These are phyloP conservation scores for Peronospora tabacina DNA, from an alignment of 352 stramenopile species.

Conservation along the genomic window DNA sequence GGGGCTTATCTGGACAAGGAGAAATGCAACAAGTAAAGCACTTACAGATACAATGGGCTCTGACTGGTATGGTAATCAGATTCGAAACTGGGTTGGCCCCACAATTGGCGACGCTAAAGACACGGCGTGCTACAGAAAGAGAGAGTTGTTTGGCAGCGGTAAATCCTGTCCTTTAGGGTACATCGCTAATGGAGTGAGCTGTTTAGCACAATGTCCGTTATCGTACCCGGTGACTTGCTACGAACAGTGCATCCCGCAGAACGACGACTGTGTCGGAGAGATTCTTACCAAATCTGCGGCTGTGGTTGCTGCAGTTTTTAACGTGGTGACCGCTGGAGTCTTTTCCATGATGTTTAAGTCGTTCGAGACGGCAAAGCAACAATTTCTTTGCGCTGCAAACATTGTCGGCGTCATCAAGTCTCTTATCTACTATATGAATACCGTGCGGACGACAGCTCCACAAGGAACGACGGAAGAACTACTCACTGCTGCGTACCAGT, in stretches of 20 bases:
- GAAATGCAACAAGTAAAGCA: slow-evolving; percentile 8
- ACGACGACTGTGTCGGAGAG: slow-evolving; percentile 27
- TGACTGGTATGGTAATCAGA: slow-evolving; percentile 20
- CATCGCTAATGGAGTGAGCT: slow-evolving; percentile 14
- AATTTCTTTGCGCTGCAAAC: slow-evolving; percentile 25
- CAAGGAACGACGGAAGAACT: slow-evolving; percentile 22
- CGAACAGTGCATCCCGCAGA: slow-evolving; percentile 54
- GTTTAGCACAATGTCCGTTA: slow-evolving; percentile 39
- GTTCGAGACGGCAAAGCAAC: slow-evolving; percentile 25
- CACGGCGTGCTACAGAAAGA: slow-evolving; percentile 29
- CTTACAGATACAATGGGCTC: slow-evolving; percentile 23
- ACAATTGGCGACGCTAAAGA: slow-evolving; percentile 19
- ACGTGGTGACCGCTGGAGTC: slow-evolving; percentile 32
- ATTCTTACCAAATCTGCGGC: slow-evolving; percentile 31
- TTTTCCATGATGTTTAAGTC: slow-evolving; percentile 27
- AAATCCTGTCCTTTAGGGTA: slow-evolving; percentile 24
- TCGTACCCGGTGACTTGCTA: slow-evolving; percentile 53
- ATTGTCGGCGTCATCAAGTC: slow-evolving; percentile 25
- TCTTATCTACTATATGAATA: slow-evolving; percentile 23
- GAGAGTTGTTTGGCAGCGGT: slow-evolving; percentile 7
- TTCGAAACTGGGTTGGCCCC: slow-evolving; percentile 31
- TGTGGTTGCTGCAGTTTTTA: slow-evolving; percentile 33
- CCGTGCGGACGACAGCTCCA: slow-evolving; percentile 13
- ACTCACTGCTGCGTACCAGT: slow-evolving; percentile 26
- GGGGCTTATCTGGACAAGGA: slow-evolving; percentile 26